phyloP scores from a whole-genome alignment of 306 rosid genomes.

The Quercus engelmannii region DNA sequence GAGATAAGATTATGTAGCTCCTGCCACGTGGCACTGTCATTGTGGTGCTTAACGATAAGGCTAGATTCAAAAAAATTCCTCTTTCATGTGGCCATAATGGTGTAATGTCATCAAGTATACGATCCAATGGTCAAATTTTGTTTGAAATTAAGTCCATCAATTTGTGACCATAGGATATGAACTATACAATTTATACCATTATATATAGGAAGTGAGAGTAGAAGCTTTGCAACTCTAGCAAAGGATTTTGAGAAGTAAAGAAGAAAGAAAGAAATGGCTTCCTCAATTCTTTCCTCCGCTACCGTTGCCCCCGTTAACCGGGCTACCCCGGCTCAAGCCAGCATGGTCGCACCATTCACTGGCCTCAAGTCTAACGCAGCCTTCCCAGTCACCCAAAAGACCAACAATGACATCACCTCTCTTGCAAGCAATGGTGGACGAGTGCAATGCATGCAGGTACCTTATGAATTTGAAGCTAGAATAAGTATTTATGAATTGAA shows the following conservation, averaged over 20 bases:
- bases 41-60: conserved; percentile 50
- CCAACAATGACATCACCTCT: conserved; percentile 64
- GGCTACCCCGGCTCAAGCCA: conserved; percentile 45
- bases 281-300: conserved; percentile 56
- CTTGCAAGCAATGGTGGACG: conserved; percentile 65
- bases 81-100: conserved; percentile 36
- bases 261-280: conserved; percentile 46
- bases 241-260: not conserved
- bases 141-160: conserved; percentile 6
- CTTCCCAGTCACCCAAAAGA: conserved; percentile 56
- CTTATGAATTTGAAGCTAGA: too few relatives aligned
- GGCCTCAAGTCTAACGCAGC: conserved; percentile 65
- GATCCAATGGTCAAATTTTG: conserved; percentile 30
- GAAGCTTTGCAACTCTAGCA: conserved; percentile 11
- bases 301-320: conserved; percentile 47
- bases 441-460: conserved; percentile 69
- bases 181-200: not conserved
- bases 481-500: too few relatives aligned
- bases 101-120: conserved; percentile 10
- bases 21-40: conserved; percentile 48
- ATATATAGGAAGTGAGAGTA: conserved; percentile 28
- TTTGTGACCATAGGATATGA: conserved; percentile 30
- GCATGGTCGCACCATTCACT: conserved; percentile 59
- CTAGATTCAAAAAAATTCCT: conserved; percentile 23
- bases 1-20: conserved; percentile 39